Percentiles rank a stretch among this genome's conserved stretches.
These are phyloP conservation scores for Solanum ossicruentum DNA, from an alignment of 257 asterid species.

Conservation along the genomic window DNA sequence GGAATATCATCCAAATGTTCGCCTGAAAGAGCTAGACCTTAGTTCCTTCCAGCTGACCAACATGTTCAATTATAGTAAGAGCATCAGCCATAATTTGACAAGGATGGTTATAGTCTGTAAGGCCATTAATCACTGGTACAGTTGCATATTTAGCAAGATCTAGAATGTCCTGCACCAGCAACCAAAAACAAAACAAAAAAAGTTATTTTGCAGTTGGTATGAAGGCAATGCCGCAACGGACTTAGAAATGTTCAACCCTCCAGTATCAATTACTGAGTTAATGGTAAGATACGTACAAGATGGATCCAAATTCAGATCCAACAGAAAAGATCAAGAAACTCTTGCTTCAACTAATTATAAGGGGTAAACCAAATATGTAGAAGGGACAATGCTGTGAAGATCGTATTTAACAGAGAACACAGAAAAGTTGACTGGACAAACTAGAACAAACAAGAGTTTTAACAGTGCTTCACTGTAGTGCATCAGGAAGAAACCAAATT, in stretches of 20 bases:
- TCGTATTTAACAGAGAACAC: not conserved
- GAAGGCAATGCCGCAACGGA: not conserved
- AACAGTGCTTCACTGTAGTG: not conserved
- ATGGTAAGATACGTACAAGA: not conserved
- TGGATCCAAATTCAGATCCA: not conserved
- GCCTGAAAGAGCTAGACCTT: constrained; percentile 42
- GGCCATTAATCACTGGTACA: constrained; percentile 87
- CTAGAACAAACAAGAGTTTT: not conserved
- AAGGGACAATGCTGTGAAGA: not conserved
- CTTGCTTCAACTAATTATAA: not conserved
- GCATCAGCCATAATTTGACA: constrained; percentile 99
- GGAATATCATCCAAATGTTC: not conserved
- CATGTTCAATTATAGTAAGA: constrained; percentile 79
- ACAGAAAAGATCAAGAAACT: not conserved
- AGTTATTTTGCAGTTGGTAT: not conserved
- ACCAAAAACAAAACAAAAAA: not conserved
- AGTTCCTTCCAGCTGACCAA: constrained; percentile 81
- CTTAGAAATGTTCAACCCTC: not conserved
- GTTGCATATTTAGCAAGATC: constrained; percentile 81
- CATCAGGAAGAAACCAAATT: not conserved
- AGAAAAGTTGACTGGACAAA: not conserved
- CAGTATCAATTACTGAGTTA: not conserved
- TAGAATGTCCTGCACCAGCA: constrained; percentile 60
- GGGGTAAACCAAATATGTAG: not conserved
- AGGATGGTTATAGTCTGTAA: constrained; percentile 92